Base-by-base conservation (phyloP, 768 basidiomycete genomes). In the Lentinula lateritia region DNA sequence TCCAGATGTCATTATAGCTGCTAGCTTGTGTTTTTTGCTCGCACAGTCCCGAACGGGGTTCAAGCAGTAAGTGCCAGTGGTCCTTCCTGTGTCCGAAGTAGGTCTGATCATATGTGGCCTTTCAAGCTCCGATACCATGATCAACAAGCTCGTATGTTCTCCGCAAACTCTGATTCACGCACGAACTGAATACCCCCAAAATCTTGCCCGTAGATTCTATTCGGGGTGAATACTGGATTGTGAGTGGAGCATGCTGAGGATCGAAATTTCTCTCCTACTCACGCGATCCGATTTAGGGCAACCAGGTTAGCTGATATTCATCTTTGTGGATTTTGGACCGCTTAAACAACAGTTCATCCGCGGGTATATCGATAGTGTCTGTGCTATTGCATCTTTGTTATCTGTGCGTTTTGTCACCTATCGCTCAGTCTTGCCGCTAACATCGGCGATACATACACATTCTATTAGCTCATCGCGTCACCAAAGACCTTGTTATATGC, bases 401-500 rank as follows among this genome's bases (percentile, higher is more conserved):
- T 43, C 62, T 6, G 64, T 62, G 34, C 36, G 63, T 64, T 35
- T 63, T 41, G 38, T 54, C 53, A 34, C 45, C 28, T 34, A 10
- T 36, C 52, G 15, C 7, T 38, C 36, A 39, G 23, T 16, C 3
- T 41, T 50, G 42, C 59, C 50, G 59, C 39, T 52, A 38, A 60
- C 59, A 39, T 60, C 50, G 36, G 36, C 20, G 20, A 46, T 46
- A 46, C 20, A 46, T 46, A 46, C 20, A 23, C 45, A 46, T 50
- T 5, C 13, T 15, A 46, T 53, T 52, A 74, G 73, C 61, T 73
- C 9, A 58, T 69, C 35, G 61, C 61, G 4, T 72, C 72, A 3
- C 69, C 69, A 5, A 62, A 62, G 10, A 69, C 71, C 0, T 64
- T 75, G 6, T 69, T 75, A 18, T 75, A 75, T 60, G 71, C 72